These are phyloP conservation scores for Dillenia turbinata DNA, from an alignment of 164 flowering plant genomes.

Conservation along the genomic window DNA sequence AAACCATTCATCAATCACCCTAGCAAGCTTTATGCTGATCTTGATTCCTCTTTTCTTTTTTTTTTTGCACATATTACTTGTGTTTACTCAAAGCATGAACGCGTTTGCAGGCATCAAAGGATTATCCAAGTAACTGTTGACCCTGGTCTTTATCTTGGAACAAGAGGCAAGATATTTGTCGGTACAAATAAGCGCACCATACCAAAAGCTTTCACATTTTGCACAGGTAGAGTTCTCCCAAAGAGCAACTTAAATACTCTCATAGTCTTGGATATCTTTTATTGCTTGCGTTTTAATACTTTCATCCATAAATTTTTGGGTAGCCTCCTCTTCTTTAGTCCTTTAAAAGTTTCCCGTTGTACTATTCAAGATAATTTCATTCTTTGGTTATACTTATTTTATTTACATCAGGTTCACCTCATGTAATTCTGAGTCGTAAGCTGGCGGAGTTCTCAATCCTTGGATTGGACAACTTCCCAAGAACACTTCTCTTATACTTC, in stretches of 20 bases:
- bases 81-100: background rate
- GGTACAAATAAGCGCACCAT: constrained; percentile 12
- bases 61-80: too few species aligned
- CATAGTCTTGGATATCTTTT: background rate
- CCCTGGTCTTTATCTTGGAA: constrained; percentile 27
- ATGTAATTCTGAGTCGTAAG: constrained; percentile 23
- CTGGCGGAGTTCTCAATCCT: constrained; percentile 21
- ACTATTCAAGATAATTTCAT: background rate
- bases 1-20: background rate
- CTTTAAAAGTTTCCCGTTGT: background rate
- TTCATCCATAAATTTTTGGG: background rate
- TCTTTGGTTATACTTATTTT: background rate
- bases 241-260: background rate
- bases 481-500: constrained; percentile 26
- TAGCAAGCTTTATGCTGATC: background rate
- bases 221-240: constrained; percentile 15
- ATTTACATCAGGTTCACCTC: constrained; percentile 16
- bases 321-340: background rate
- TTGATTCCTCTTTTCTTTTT: background rate
- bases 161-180: constrained; percentile 14
- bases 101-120: constrained; percentile 20
- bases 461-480: constrained; percentile 29
- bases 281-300: background rate
- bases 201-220: constrained; percentile 23
- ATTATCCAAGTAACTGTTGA: constrained; percentile 19